Evolutionary conservation across 2,329 filamentous ascomycete species (phyloP).

Genomic region (Celoporthe dispersa): DNA sequence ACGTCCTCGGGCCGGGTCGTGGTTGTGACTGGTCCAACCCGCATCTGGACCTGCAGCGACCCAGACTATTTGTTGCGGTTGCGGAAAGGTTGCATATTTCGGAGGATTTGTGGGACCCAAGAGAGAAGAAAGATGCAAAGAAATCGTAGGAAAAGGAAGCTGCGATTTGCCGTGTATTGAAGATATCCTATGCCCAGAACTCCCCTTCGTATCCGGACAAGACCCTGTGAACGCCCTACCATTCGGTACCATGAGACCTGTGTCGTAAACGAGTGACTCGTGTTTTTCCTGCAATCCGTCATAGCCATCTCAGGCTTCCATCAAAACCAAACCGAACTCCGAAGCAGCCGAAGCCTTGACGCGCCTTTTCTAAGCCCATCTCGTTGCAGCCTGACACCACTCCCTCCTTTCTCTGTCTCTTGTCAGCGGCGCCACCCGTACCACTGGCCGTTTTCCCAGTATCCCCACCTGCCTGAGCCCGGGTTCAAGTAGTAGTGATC

Average conservation of each 20-base stretch:
- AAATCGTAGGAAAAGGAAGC: neutral
- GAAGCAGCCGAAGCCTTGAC: neutral
- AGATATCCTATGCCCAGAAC: neutral
- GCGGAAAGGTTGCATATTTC: neutral
- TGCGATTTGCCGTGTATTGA: conserved; percentile 1
- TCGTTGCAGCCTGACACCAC: neutral
- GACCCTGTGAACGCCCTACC: neutral
- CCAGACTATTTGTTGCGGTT: neutral
- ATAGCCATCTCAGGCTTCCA: neutral
- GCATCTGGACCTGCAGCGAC: neutral
- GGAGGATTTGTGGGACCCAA: neutral
- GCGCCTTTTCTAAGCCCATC: neutral
- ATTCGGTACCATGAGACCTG: neutral
- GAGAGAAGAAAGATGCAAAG: neutral
- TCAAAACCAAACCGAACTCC: neutral
- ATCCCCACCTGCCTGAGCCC: neutral
- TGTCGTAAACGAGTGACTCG: neutral
- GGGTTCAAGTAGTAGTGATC: conserved; percentile 12
- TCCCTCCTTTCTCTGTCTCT: neutral
- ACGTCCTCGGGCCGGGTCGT: neutral
- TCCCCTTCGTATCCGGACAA: neutral
- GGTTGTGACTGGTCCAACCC: neutral
- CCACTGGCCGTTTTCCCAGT: neutral
- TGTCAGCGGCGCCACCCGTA: neutral
- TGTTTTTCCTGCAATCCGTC: conserved; percentile 1